Percentiles rank a stretch among this genome's conserved stretches.
Evolutionary conservation across 495 filamentous ascomycete species (phyloP).

Genomic region (Xylaria curta): DNA sequence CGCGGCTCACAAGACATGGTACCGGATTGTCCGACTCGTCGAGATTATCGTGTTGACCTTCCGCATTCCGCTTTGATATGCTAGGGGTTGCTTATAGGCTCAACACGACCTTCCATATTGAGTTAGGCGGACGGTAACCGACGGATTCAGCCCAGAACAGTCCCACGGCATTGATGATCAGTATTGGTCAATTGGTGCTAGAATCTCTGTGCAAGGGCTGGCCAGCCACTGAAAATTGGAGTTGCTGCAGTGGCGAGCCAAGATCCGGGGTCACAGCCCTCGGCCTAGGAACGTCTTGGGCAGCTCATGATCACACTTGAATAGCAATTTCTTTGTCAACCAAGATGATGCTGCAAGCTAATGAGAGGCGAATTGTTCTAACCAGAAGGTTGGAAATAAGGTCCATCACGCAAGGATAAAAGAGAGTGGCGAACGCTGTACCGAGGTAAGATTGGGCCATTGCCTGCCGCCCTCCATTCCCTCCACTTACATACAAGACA

Average conservation of each 20-base stretch:
- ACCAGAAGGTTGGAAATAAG: neutral
- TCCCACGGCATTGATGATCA: conserved; percentile 6
- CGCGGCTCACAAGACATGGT: conserved; percentile 18
- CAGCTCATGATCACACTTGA: neutral
- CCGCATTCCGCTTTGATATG: conserved; percentile 20
- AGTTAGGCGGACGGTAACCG: conserved; percentile 13
- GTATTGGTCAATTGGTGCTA: conserved; percentile 16
- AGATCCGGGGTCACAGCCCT: conserved; percentile 20
- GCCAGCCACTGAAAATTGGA: conserved; percentile 19
- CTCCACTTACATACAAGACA: conserved; percentile 7
- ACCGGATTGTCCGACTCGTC: conserved; percentile 12
- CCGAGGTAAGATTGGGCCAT: neutral
- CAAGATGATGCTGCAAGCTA: neutral
- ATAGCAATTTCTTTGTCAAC: conserved; percentile 17
- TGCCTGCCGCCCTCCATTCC: neutral
- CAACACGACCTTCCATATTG: conserved; percentile 24
- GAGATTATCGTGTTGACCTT: conserved; percentile 21
- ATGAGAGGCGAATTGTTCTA: neutral
- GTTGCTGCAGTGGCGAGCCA: conserved; percentile 22
- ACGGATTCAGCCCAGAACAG: neutral
- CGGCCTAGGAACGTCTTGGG: conserved; percentile 1
- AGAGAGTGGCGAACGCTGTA: neutral
- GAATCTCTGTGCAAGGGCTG: neutral
- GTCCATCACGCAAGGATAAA: neutral
- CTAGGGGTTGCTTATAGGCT: conserved; percentile 18